phyloP scores from a whole-genome alignment of 2,329 filamentous ascomycete genomes.

The Pseudogymnoascus sp. region DNA sequence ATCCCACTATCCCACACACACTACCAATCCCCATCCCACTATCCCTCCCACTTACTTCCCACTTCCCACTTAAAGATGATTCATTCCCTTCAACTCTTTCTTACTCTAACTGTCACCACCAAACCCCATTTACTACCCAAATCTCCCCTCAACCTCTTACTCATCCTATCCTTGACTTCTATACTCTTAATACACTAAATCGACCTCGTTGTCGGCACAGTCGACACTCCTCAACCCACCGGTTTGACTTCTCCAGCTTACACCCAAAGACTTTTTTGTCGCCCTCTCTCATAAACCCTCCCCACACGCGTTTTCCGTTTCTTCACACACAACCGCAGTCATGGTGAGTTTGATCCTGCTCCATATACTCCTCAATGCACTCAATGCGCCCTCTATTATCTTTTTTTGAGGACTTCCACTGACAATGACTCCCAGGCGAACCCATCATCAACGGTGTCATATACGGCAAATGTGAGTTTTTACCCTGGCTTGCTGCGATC shows the following conservation, averaged over 20 bases:
- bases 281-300: background rate
- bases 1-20: background rate
- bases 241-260: conserved; percentile 8
- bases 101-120: background rate
- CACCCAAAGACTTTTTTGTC: conserved; percentile 6
- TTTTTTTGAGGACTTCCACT: conserved; percentile 5
- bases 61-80: conserved; percentile 12
- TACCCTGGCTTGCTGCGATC: background rate
- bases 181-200: conserved; percentile 9
- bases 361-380: background rate
- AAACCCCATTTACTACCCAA: background rate
- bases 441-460: conserved; percentile 29
- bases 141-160: background rate
- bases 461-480: conserved; percentile 36
- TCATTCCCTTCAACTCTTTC: conserved; percentile 9
- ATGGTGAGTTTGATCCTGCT: conserved; percentile 13
- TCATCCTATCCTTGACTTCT: background rate
- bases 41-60: background rate
- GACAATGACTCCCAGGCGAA: conserved; percentile 19
- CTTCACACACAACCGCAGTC: conserved; percentile 14
- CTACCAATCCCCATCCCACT: background rate
- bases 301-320: conserved; percentile 8
- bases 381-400: background rate
- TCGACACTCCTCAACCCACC: background rate
- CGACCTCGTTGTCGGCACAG: background rate